These are phyloP conservation scores for Gnaphalium uliginosum DNA, from an alignment of 129 eudicot species.

Conservation along the genomic window DNA sequence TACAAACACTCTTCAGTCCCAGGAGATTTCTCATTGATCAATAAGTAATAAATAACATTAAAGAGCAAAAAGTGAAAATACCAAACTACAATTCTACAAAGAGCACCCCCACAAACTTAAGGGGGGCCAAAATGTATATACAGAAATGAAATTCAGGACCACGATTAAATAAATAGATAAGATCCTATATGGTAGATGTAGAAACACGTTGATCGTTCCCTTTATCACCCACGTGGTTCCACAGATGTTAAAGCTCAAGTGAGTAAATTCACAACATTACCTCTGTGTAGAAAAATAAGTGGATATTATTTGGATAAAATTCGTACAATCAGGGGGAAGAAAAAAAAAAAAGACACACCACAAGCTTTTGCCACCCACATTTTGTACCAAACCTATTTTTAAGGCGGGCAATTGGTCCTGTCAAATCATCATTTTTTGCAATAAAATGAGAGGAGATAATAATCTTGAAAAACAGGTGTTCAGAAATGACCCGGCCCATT, in stretches of 20 bases:
- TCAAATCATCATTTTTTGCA: constrained; percentile 9
- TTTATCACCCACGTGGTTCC: constrained; percentile 48
- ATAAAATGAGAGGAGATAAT: not conserved
- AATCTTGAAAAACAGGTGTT: not conserved
- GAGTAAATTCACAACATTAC: constrained; percentile 21
- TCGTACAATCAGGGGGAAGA: constrained; percentile 2
- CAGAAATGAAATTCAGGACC: not conserved
- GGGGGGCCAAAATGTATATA: constrained; percentile 22
- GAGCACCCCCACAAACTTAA: not conserved
- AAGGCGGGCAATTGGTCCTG: constrained; percentile 15
- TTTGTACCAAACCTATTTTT: constrained; percentile 24
- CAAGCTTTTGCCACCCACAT: constrained; percentile 28
- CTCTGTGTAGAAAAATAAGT: constrained; percentile 24
- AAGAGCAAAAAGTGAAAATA: not conserved
- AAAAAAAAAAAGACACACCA: not conserved
- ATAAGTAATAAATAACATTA: too few species aligned
- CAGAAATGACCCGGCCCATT: not conserved
- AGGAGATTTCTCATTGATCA: too few species aligned
- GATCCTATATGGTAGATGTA: constrained; percentile 30
- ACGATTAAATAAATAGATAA: constrained; percentile 22
- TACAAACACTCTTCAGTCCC: too few species aligned
- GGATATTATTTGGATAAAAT: constrained; percentile 31
- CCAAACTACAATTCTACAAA: not conserved
- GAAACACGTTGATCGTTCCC: constrained; percentile 33
- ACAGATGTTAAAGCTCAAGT: constrained; percentile 9